Percentiles rank a stretch among this genome's conserved stretches.
Conservation (phyloP, 176 grass and related monocot species). For the Neostapfia colusana region DNA sequence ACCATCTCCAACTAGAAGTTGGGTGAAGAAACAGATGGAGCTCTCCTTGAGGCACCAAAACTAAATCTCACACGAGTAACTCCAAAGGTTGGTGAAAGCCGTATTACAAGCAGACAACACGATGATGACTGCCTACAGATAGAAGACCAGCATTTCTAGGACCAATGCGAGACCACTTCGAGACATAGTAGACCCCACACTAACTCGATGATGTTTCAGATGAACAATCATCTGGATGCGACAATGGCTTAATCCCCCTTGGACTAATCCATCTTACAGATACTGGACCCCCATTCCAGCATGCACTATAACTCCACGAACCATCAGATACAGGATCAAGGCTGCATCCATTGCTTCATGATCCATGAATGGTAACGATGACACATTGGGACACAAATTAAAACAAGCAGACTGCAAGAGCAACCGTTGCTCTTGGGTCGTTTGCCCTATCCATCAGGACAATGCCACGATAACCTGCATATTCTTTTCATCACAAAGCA, state of each 20-base stretch:
- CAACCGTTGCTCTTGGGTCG: constrained; percentile 35
- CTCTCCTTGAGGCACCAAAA: not conserved
- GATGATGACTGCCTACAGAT: not conserved
- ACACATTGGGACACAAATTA: constrained; percentile 21
- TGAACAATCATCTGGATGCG: constrained; percentile 28
- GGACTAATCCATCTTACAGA: constrained; percentile 39
- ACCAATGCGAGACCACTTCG: not conserved
- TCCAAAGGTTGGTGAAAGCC: not conserved
- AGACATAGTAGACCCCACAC: not conserved
- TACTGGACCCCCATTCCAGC: constrained; percentile 60
- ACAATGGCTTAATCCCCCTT: constrained; percentile 28
- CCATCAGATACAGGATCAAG: constrained; percentile 40
- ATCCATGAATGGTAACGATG: constrained; percentile 30
- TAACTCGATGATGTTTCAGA: constrained; percentile 22
- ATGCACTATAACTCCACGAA: constrained; percentile 39
- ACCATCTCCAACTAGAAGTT: not conserved
- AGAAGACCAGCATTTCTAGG: not conserved
- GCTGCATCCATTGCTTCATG: constrained; percentile 32
- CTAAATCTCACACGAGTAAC: not conserved
- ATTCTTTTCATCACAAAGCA: constrained; percentile 26
- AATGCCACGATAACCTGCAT: constrained; percentile 65
- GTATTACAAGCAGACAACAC: constrained; percentile 15
- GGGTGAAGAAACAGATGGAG: constrained; percentile 6
- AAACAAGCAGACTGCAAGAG: constrained; percentile 38
- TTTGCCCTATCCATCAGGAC: constrained; percentile 62